Conservation (phyloP, 805 yeast genomes). For the Candida koratica region DNA sequence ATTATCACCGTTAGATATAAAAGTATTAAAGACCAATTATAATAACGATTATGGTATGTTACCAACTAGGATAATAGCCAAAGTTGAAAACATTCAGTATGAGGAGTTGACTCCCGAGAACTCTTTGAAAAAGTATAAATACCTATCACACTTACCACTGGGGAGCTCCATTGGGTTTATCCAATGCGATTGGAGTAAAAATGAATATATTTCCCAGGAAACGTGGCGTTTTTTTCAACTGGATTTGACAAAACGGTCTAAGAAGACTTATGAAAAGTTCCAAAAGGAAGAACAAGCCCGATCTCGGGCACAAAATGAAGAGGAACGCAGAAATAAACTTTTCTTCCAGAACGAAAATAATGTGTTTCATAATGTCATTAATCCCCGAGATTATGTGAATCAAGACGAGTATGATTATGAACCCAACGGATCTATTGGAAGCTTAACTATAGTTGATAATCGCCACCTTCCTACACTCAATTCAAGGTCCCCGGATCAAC, state of each 20-base stretch:
- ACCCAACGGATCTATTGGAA: conserved; percentile 23
- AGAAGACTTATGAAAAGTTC: conserved; percentile 44
- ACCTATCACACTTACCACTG: conserved; percentile 73
- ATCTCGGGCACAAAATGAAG: conserved; percentile 50
- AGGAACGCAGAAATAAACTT: conserved; percentile 54
- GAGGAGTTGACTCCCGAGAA: conserved; percentile 63
- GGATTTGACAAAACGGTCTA: conserved; percentile 57
- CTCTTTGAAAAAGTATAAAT: conserved; percentile 59
- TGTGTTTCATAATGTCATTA: conserved; percentile 20
- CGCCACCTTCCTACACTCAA: conserved; percentile 34
- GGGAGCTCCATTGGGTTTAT: conserved; percentile 82
- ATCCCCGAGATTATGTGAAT: conserved; percentile 14
- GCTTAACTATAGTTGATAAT: conserved; percentile 35
- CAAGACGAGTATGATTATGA: conserved; percentile 26
- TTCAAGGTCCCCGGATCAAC: conserved; percentile 10
- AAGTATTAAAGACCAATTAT: conserved; percentile 61
- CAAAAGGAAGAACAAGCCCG: conserved; percentile 60
- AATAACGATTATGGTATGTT: conserved; percentile 52
- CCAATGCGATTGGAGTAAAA: conserved; percentile 74
- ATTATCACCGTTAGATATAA: conserved; percentile 74
- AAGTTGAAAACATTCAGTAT: conserved; percentile 65
- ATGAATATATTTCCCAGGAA: conserved; percentile 28
- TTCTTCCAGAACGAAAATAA: conserved; percentile 60
- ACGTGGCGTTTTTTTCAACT: conserved; percentile 45
- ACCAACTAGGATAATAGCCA: conserved; percentile 61